Evolutionary conservation across 2,329 filamentous ascomycete genomes (phyloP).

Genomic region (Alternaria tenuissima): DNA sequence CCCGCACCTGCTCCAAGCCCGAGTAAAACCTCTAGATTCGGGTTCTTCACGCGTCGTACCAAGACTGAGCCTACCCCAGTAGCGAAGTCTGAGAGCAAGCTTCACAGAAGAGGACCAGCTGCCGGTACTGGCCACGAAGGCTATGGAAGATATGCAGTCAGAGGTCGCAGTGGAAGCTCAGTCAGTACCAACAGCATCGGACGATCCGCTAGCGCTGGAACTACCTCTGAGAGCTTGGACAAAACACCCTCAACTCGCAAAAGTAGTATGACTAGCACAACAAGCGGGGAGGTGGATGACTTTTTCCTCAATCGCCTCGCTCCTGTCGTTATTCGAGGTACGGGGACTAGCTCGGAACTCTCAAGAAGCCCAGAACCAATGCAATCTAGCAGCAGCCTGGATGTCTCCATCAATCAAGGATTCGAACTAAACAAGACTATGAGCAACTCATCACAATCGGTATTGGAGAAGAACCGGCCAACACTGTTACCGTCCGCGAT

Average conservation of each 20-base stretch:
- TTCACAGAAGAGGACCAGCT: slow-evolving; percentile 74
- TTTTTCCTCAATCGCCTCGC: slow-evolving; percentile 56
- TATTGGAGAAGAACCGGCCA: slow-evolving; percentile 32
- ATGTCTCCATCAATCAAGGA: slow-evolving; percentile 29
- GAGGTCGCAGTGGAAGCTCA: slow-evolving; percentile 70
- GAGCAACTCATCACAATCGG: slow-evolving; percentile 28
- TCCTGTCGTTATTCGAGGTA: slow-evolving; percentile 56
- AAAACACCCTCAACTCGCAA: slow-evolving; percentile 52
- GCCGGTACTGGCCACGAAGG: slow-evolving; percentile 96
- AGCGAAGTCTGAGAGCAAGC: slow-evolving; percentile 66
- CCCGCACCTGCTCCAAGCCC: slow-evolving; percentile 59
- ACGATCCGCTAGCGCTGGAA: slow-evolving; percentile 57
- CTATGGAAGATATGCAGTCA: slow-evolving; percentile 72
- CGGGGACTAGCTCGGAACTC: slow-evolving; percentile 50
- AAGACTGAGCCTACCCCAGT: slow-evolving; percentile 66
- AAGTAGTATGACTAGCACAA: slow-evolving; percentile 54
- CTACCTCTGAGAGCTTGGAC: slow-evolving; percentile 45
- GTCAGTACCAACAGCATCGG: slow-evolving; percentile 59
- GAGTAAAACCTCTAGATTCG: slow-evolving; percentile 72
- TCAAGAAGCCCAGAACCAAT: slow-evolving; percentile 48
- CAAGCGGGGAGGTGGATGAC: slow-evolving; percentile 55
- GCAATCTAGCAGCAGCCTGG: slow-evolving; percentile 47
- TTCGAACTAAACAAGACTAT: slow-evolving; percentile 30
- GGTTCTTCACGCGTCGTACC: slow-evolving; percentile 77
- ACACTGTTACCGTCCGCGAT: slow-evolving; percentile 50